Evolutionary conservation across 164 flowering plant genomes (phyloP).

Genomic region (Vitis labrusca): DNA sequence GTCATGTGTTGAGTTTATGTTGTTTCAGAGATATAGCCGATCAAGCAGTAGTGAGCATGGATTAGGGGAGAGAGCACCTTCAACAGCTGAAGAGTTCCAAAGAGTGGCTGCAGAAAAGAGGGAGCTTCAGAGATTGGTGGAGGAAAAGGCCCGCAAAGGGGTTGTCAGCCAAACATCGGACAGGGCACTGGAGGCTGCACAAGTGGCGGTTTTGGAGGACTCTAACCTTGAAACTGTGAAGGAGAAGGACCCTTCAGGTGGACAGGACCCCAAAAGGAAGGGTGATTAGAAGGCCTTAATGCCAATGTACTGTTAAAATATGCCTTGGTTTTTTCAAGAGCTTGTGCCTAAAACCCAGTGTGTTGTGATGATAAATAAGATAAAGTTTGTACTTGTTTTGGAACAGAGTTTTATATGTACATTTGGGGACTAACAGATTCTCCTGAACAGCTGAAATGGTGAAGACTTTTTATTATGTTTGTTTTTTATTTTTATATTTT

Average conservation of each 20-base stretch:
- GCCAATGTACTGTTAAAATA: too few relatives aligned
- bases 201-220: slow-evolving; percentile 10
- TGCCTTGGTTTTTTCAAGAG: too few relatives aligned
- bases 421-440: too few relatives aligned
- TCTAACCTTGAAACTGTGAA: slow-evolving; percentile 2
- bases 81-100: slow-evolving; percentile 14
- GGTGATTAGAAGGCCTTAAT: neutral
- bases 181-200: slow-evolving; percentile 2
- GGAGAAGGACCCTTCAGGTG: neutral
- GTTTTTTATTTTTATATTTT: too few relatives aligned
- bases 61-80: slow-evolving; percentile 18
- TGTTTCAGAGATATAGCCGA: slow-evolving; percentile 14
- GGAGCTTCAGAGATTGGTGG: slow-evolving; percentile 18
- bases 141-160: slow-evolving; percentile 12
- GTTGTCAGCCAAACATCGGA: slow-evolving; percentile 3
- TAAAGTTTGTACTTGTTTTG: too few relatives aligned
- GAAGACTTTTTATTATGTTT: too few relatives aligned
- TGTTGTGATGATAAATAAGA: too few relatives aligned
- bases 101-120: slow-evolving; percentile 5
- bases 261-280: neutral
- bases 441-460: too few relatives aligned
- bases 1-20: neutral
- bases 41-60: neutral
- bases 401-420: too few relatives aligned
- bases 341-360: too few relatives aligned